Evolutionary conservation across 2,329 filamentous ascomycete species (phyloP).

Genomic region (Sphaerostilbella broomeana): DNA sequence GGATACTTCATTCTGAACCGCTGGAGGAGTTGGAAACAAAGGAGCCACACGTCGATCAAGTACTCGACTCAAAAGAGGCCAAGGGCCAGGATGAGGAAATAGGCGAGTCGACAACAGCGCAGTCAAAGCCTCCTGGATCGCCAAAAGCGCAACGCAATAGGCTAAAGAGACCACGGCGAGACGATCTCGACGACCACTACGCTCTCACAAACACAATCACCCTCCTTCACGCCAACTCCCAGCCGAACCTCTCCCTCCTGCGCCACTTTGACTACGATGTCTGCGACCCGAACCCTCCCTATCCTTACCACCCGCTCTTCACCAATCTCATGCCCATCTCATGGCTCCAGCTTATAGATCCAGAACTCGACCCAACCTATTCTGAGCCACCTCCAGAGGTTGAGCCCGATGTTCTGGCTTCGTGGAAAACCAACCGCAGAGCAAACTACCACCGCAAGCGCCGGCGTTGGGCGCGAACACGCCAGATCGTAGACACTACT

Average conservation of each 20-base stretch:
- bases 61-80: slow-evolving; percentile 1
- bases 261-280: slow-evolving; percentile 85
- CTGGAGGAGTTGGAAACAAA: slow-evolving; percentile 19
- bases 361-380: slow-evolving; percentile 69
- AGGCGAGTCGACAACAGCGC: not conserved
- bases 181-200: slow-evolving; percentile 58
- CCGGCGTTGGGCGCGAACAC: slow-evolving; percentile 68
- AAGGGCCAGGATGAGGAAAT: slow-evolving; percentile 8
- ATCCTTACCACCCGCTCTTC: slow-evolving; percentile 69
- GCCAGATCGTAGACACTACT: slow-evolving; percentile 66
- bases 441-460: slow-evolving; percentile 86
- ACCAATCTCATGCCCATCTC: slow-evolving; percentile 76
- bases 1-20: slow-evolving; percentile 55
- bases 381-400: slow-evolving; percentile 54
- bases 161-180: slow-evolving; percentile 26
- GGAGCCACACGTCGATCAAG: slow-evolving; percentile 7
- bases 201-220: slow-evolving; percentile 71
- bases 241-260: slow-evolving; percentile 80
- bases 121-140: slow-evolving; percentile 10
- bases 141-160: slow-evolving; percentile 20
- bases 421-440: slow-evolving; percentile 75
- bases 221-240: slow-evolving; percentile 71
- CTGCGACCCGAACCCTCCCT: slow-evolving; percentile 51
- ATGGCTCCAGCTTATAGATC: slow-evolving; percentile 85
- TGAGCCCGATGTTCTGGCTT: slow-evolving; percentile 53